These are phyloP conservation scores for Sclerotinia borealis DNA, from an alignment of 2,329 filamentous ascomycete species.

Conservation along the genomic window DNA sequence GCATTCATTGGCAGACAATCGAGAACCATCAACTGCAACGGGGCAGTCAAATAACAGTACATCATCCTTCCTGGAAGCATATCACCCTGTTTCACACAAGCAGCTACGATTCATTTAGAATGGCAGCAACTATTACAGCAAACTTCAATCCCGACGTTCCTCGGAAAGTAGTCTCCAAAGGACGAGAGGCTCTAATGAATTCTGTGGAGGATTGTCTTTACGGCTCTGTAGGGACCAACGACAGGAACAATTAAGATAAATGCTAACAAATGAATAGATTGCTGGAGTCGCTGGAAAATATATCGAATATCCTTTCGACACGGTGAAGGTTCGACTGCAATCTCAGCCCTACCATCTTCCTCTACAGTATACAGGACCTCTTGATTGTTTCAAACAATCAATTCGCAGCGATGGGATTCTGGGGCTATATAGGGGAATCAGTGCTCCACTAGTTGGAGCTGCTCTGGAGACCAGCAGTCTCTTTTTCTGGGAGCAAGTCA, in stretches of 20 bases:
- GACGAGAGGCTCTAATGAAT: constrained; percentile 37
- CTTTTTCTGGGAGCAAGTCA: constrained; percentile 82
- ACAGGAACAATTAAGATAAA: not conserved
- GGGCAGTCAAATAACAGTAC: not conserved
- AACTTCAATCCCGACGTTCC: constrained; percentile 17
- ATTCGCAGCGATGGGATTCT: constrained; percentile 70
- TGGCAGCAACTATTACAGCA: constrained; percentile 25
- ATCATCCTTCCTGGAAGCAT: not conserved
- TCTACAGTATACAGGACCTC: constrained; percentile 73
- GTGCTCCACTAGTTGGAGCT: constrained; percentile 81
- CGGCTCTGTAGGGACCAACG: constrained; percentile 61
- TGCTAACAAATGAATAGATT: constrained; percentile 41
- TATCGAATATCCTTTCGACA: constrained; percentile 98
- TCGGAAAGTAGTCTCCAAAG: constrained; percentile 16
- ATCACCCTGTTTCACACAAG: constrained; percentile 9
- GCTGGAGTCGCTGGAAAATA: constrained; percentile 90
- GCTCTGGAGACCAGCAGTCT: constrained; percentile 88
- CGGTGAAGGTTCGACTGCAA: constrained; percentile 93
- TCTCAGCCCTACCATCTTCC: constrained; percentile 85
- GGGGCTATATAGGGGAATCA: constrained; percentile 81
- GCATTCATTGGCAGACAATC: not conserved
- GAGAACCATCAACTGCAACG: not conserved
- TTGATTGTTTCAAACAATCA: constrained; percentile 91
- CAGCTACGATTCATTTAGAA: constrained; percentile 12
- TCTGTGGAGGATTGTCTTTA: constrained; percentile 82